Base-by-base conservation (phyloP, 169 alveolate genomes). In the Plasmodium vivax region DNA sequence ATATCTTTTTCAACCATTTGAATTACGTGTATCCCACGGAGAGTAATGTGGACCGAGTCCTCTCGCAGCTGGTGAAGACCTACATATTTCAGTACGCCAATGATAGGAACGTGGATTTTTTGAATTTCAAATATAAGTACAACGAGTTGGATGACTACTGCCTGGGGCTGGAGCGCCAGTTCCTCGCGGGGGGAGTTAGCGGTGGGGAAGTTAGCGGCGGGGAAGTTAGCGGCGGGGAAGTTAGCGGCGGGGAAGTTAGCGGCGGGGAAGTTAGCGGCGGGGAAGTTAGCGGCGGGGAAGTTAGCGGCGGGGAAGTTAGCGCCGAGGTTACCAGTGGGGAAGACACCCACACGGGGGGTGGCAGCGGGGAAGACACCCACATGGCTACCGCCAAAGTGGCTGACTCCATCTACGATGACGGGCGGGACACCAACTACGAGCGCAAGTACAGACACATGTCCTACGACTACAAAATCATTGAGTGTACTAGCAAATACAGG, bases 21-120 rank as follows among this genome's bases (percentile, higher is more conserved):
- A 92, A 94, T 8, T 96, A 96, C 83, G 83, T 79, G 51, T 95
- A 96, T 41, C 97, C 97, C 12, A 94, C 93, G 27, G 94, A 79
- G 16, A 93, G 95, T 16, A 96, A 96, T 54, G 82, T 96, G 12
- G 98, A 96, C 41, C 19, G 85, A 1, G 68, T 95, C 3, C 74
- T 95, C 73, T 93, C 95, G n/a, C 94, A 95, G 74, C 71, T 96
- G 45, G 74, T 95, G 58, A 94, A 95, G 2, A 82, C 97, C 6
- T 96, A 96, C 68, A 93, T 96, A 5, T 84, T 96, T 56, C 98
- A 96, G 41, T 96, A 96, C 81, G 93, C 95, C 0, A 88, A 88
- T 88, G 94, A 88, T 34, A 88, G 68, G 73, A 79, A 88, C 34
- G 62, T 88, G 7, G 94, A 88, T 51, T 88, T 23, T 88, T 80